Conservation (phyloP, 768 basidiomycete genomes). For the Trametes coccinea region DNA sequence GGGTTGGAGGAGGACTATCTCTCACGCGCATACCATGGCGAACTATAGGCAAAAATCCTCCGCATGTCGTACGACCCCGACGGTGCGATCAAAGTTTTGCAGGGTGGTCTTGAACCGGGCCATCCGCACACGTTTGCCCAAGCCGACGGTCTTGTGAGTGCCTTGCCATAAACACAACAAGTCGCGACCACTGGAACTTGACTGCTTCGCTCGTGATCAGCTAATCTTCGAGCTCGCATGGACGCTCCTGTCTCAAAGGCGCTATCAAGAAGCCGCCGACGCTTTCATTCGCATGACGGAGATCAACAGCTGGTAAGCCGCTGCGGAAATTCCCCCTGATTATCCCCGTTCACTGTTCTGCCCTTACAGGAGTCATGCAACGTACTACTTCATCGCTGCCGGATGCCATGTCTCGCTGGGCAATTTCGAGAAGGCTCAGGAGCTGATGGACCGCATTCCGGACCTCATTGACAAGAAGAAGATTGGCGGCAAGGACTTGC, state of each 20-base stretch:
- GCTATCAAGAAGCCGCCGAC: conserved; percentile 68
- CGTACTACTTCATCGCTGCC: conserved; percentile 78
- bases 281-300: conserved; percentile 63
- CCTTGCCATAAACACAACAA: neutral
- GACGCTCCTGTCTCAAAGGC: conserved; percentile 63
- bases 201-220: conserved; percentile 37
- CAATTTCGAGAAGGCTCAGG: conserved; percentile 58
- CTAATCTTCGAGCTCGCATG: conserved; percentile 79
- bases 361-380: conserved; percentile 65
- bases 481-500: conserved; percentile 65
- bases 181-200: neutral
- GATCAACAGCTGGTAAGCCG: conserved; percentile 67
- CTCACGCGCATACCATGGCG: neutral
- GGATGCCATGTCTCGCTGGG: conserved; percentile 66
- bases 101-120: conserved; percentile 55
- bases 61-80: conserved; percentile 68
- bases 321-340: neutral
- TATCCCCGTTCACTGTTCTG: too few relatives aligned
- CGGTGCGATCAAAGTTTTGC: conserved; percentile 64
- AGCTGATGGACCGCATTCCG: conserved; percentile 62
- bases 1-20: neutral
- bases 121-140: conserved; percentile 61
- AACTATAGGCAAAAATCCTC: conserved; percentile 62
- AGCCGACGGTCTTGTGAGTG: conserved; percentile 66
- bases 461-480: conserved; percentile 58